Evolutionary conservation across 768 basidiomycete genomes (phyloP).

Genomic region (Boletus insuetus): DNA sequence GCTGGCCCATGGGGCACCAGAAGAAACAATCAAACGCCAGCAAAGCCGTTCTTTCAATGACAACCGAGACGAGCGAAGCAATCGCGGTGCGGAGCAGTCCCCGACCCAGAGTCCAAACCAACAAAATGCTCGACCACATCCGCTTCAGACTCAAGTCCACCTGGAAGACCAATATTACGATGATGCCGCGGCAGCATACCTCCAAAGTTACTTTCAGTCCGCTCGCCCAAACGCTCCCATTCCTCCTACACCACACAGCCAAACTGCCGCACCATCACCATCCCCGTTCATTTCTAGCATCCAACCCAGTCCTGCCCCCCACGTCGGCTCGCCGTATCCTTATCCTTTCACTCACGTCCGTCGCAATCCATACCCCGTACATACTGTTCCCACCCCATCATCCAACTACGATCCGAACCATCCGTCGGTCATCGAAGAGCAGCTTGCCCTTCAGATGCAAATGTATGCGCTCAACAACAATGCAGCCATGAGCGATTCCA

Average conservation of each 20-base stretch:
- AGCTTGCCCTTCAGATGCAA: slow-evolving; percentile 74
- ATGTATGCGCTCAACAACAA: slow-evolving; percentile 73
- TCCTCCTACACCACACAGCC: slow-evolving; percentile 76
- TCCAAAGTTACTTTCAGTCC: slow-evolving; percentile 56
- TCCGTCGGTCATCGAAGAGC: slow-evolving; percentile 57
- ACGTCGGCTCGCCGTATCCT: slow-evolving; percentile 74
- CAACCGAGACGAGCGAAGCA: slow-evolving; percentile 21
- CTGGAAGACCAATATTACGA: slow-evolving; percentile 64
- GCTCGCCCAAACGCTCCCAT: slow-evolving; percentile 72
- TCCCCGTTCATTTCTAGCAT: slow-evolving; percentile 59
- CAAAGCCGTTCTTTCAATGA: slow-evolving; percentile 21
- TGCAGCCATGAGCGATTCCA: slow-evolving; percentile 63
- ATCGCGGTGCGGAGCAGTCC: slow-evolving; percentile 22
- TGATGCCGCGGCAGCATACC: slow-evolving; percentile 56
- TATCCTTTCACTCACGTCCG: slow-evolving; percentile 75
- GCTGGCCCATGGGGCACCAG: slow-evolving; percentile 11
- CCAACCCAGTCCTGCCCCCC: slow-evolving; percentile 52
- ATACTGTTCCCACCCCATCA: slow-evolving; percentile 39
- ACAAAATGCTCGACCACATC: slow-evolving; percentile 36
- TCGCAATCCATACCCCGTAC: slow-evolving; percentile 43
- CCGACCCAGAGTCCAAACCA: slow-evolving; percentile 11
- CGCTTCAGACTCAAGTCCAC: slow-evolving; percentile 40
- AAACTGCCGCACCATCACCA: slow-evolving; percentile 71
- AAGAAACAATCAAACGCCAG: slow-evolving; percentile 17
- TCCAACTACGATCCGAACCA: slow-evolving; percentile 42